Percentiles rank a stretch among this genome's conserved stretches.
Evolutionary conservation across 306 rosid genomes (phyloP).

Genomic region (Gleditsia sinensis): DNA sequence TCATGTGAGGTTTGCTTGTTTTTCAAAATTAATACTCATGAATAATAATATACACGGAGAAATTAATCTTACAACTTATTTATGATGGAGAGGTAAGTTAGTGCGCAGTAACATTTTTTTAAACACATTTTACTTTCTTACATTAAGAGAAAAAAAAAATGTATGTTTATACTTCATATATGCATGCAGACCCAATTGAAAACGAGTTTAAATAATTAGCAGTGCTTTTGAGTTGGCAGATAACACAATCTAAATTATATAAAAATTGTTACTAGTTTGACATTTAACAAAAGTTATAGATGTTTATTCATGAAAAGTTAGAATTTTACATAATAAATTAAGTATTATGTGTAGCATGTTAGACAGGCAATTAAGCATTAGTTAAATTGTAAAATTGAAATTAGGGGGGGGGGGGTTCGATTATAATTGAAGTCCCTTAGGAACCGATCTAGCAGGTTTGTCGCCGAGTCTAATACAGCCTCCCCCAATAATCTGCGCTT

Average conservation of each 20-base stretch:
- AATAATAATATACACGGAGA: neutral
- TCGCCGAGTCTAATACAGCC: slow-evolving; percentile 54
- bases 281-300: too few species aligned
- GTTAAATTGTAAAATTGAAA: neutral
- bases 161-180: too few species aligned
- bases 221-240: too few species aligned
- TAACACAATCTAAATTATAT: too few species aligned
- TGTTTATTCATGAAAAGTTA: too few species aligned
- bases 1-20: neutral
- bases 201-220: too few species aligned
- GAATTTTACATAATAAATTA: too few species aligned
- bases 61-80: too few species aligned
- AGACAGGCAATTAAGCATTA: neutral
- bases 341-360: neutral
- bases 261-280: too few species aligned
- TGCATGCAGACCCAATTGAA: too few species aligned
- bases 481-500: slow-evolving; percentile 42
- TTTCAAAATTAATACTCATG: too few species aligned
- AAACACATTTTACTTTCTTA: neutral
- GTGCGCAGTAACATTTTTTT: neutral
- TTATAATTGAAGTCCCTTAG: slow-evolving; percentile 37
- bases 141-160: too few species aligned
- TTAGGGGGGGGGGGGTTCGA: slow-evolving; percentile 17
- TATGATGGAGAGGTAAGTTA: neutral
- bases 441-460: slow-evolving; percentile 54